A percentile compares a stretch with the other conserved stretches of the same genome.
Evolutionary conservation across 805 yeast genomes (phyloP).

Genomic region (Myxozyma vanderwaltii): DNA sequence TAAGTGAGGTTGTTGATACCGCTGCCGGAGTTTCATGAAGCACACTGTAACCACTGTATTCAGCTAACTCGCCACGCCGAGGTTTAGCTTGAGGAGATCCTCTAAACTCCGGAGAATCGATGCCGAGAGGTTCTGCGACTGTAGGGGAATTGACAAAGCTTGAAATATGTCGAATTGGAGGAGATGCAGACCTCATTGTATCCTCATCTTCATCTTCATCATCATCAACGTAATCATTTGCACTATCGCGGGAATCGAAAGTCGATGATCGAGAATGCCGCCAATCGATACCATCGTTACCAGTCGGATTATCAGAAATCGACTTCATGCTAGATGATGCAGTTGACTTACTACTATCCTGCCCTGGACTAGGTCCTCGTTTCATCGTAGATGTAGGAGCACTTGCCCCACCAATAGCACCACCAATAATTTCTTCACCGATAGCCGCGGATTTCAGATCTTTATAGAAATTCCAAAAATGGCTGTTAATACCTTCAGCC

Average conservation of each 20-base stretch:
- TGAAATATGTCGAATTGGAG: conserved; percentile 26
- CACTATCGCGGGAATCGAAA: conserved; percentile 19
- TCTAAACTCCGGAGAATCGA: conserved; percentile 21
- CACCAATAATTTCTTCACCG: conserved; percentile 30
- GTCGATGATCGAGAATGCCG: conserved; percentile 22
- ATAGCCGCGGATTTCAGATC: conserved; percentile 36
- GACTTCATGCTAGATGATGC: not conserved
- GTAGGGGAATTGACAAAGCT: conserved; percentile 23
- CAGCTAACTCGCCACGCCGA: not conserved
- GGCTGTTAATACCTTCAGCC: conserved; percentile 35
- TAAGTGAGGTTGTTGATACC: conserved; percentile 17
- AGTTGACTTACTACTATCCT: not conserved
- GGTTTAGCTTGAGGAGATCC: conserved; percentile 23
- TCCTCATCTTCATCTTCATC: conserved; percentile 18
- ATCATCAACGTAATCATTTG: conserved; percentile 16
- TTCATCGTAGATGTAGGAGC: not conserved
- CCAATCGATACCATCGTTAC: conserved; percentile 5
- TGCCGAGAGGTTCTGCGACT: conserved; percentile 17
- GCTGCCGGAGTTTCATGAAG: conserved; percentile 20
- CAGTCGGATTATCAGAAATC: not conserved
- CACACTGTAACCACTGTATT: conserved; percentile 29
- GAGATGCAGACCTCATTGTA: conserved; percentile 7
- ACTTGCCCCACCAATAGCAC: not conserved
- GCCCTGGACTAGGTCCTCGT: not conserved
- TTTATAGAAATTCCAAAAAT: conserved; percentile 35